phyloP scores from a whole-genome alignment of 805 yeast genomes.

The Kuraishia hungarica region DNA sequence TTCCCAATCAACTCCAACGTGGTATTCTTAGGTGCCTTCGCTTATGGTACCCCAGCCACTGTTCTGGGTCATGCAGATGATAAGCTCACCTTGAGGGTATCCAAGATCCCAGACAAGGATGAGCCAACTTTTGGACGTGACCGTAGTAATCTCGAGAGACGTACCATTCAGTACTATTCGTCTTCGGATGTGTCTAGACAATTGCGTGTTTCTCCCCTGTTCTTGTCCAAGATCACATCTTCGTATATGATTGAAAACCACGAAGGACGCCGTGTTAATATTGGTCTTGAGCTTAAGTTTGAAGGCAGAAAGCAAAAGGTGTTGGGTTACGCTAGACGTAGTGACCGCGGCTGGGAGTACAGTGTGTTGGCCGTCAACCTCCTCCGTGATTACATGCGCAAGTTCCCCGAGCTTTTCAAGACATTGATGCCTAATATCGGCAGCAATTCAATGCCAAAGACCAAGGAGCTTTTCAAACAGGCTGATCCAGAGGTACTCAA shows the following conservation, averaged over 20 bases:
- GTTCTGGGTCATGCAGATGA: constrained; percentile 47
- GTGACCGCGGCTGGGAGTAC: constrained; percentile 69
- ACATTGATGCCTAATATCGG: constrained; percentile 14
- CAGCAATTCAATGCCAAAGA: constrained; percentile 25
- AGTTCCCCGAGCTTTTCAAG: constrained; percentile 56
- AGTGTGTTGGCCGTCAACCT: constrained; percentile 66
- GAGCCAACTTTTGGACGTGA: constrained; percentile 63
- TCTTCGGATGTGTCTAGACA: constrained; percentile 55
- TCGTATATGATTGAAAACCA: constrained; percentile 46
- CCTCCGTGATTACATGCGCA: constrained; percentile 47
- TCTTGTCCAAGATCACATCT: constrained; percentile 74
- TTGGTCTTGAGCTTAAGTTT: constrained; percentile 81
- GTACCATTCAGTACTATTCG: constrained; percentile 51
- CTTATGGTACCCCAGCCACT: constrained; percentile 75
- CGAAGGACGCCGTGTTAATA: constrained; percentile 44
- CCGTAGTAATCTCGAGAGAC: constrained; percentile 49
- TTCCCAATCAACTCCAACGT: constrained; percentile 68
- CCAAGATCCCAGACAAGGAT: constrained; percentile 31
- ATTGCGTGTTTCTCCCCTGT: constrained; percentile 49
- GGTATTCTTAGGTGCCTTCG: constrained; percentile 76
- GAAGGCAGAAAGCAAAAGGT: constrained; percentile 77
- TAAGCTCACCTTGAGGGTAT: constrained; percentile 42
- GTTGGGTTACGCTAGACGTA: constrained; percentile 73
- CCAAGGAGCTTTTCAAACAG: constrained; percentile 26
- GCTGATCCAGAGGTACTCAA: constrained; percentile 34